Percentiles rank a stretch among this genome's conserved stretches.
Conservation (phyloP, 1,284 basidiomycete genomes). For the Leccinum solheimii region DNA sequence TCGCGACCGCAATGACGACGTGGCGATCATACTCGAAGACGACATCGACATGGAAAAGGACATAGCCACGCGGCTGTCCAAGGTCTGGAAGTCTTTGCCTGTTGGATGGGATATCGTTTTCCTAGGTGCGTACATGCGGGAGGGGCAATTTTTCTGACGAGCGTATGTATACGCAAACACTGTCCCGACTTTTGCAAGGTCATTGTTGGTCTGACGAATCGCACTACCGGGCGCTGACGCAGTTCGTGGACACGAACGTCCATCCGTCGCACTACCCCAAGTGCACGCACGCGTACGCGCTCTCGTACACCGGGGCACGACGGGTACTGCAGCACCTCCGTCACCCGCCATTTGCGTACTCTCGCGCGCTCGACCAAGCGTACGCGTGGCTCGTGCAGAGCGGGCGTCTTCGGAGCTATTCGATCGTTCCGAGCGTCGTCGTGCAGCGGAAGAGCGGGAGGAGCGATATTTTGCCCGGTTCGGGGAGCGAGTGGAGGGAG, state of each 20-base stretch:
- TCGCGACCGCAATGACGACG: conserved; percentile 26
- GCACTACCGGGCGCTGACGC: conserved; percentile 21
- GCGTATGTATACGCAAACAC: background rate
- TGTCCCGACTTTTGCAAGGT: conserved; percentile 40
- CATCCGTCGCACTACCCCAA: conserved; percentile 61
- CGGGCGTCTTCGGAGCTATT: conserved; percentile 55
- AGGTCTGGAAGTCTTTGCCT: conserved; percentile 60
- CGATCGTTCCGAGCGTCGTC: conserved; percentile 63
- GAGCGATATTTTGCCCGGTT: conserved; percentile 55
- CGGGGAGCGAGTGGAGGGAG: conserved; percentile 59
- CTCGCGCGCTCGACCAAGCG: conserved; percentile 75
- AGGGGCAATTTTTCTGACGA: background rate
- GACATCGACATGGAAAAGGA: conserved; percentile 79
- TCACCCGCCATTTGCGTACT: conserved; percentile 69
- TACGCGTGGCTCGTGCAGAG: conserved; percentile 65
- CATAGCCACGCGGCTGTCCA: conserved; percentile 48
- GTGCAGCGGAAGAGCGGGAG: conserved; percentile 56
- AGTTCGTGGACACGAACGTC: conserved; percentile 28
- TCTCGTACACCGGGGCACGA: conserved; percentile 39
- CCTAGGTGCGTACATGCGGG: conserved; percentile 51
- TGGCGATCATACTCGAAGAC: conserved; percentile 70
- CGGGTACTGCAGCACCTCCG: conserved; percentile 53
- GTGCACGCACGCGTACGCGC: conserved; percentile 69
- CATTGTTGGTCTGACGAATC: conserved; percentile 75
- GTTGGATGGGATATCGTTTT: conserved; percentile 74